Evolutionary conservation across 2,329 filamentous ascomycete species (phyloP).

Genomic region (Colletotrichum chrysophilum): DNA sequence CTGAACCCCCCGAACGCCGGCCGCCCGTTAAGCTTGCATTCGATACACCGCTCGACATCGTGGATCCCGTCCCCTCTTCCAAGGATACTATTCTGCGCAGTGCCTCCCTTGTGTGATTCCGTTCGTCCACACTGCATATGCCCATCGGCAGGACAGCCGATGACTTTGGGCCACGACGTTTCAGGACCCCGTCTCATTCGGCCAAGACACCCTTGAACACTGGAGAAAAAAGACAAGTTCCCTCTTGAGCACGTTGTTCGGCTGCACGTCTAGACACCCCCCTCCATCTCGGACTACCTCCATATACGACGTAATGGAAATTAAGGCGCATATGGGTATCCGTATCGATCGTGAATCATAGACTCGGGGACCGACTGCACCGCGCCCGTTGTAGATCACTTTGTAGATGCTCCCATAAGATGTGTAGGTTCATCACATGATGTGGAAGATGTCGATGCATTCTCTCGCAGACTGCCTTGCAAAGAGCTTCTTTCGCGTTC

Average conservation of each 20-base stretch:
- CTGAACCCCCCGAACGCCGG: not conserved
- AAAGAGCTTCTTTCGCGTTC: not conserved
- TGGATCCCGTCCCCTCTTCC: not conserved
- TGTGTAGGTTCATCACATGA: not conserved
- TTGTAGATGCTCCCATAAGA: not conserved
- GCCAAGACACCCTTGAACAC: not conserved
- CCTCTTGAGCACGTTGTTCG: not conserved
- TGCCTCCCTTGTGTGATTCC: not conserved
- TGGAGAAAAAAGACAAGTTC: not conserved
- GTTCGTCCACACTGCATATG: not conserved
- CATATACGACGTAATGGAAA: not conserved
- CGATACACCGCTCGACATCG: not conserved
- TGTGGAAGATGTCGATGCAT: no score
- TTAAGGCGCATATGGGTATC: not conserved
- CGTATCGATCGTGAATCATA: not conserved
- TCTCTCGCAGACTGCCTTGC: no score
- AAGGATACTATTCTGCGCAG: not conserved
- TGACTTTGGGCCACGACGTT: not conserved
- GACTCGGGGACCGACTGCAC: not conserved
- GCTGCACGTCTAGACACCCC: not conserved
- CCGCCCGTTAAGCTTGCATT: not conserved
- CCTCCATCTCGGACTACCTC: not conserved
- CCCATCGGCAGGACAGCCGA: not conserved
- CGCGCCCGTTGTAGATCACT: not conserved
- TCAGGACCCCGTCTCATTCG: not conserved